Evolutionary conservation across 1,284 basidiomycete species (phyloP).

Genomic region (Rhodotorula sp.): DNA sequence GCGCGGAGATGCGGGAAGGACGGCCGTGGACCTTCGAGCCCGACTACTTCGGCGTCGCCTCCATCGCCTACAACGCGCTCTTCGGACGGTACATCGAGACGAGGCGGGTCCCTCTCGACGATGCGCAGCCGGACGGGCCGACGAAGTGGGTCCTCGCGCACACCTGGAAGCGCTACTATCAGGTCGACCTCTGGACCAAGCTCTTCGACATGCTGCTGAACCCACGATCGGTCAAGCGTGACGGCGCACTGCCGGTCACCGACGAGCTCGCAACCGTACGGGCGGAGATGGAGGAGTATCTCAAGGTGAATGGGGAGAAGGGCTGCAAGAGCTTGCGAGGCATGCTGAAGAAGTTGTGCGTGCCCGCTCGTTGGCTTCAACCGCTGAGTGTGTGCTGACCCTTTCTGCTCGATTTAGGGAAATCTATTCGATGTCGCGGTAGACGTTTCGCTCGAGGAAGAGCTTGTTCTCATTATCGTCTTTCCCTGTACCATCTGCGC

Average conservation of each 20-base stretch:
- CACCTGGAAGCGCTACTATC: constrained; percentile 89
- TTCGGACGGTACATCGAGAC: constrained; percentile 92
- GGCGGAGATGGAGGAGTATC: constrained; percentile 80
- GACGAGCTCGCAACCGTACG: constrained; percentile 65
- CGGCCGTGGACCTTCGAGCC: constrained; percentile 88
- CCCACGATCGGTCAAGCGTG: constrained; percentile 59
- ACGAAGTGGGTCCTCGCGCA: constrained; percentile 43
- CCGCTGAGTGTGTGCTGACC: neutral
- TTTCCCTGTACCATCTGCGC: neutral
- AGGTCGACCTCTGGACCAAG: constrained; percentile 76
- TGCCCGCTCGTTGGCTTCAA: neutral
- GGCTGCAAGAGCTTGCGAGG: constrained; percentile 82
- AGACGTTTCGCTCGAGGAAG: neutral
- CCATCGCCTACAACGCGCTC: constrained; percentile 90
- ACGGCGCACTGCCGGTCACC: constrained; percentile 66
- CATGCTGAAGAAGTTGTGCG: constrained; percentile 68
- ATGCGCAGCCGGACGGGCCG: neutral
- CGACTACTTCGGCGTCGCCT: constrained; percentile 92
- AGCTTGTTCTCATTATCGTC: no score
- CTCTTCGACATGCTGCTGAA: constrained; percentile 88
- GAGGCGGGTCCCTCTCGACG: constrained; percentile 1
- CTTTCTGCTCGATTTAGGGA: neutral
- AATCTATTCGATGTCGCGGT: constrained; percentile 25
- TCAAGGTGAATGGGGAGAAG: constrained; percentile 63
- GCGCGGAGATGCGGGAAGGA: constrained; percentile 79